Percentiles rank a stretch among this genome's conserved stretches.
Conservation (phyloP, 1,284 basidiomycete genomes). For the Apiotrichum mycotoxinovorans region DNA sequence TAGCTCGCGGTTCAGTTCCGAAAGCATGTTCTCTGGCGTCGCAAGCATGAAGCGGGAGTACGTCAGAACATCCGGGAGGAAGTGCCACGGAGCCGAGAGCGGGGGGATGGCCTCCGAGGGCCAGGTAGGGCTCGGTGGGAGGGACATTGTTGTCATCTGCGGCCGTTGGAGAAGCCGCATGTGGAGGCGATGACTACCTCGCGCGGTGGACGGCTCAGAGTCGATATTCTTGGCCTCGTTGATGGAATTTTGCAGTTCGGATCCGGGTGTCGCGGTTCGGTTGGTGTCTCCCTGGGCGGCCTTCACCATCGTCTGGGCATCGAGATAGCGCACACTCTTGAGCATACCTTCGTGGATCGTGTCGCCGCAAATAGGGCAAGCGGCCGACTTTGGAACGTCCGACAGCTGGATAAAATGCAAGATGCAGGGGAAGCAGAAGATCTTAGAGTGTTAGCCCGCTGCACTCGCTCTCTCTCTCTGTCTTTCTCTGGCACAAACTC, state of each 20-base stretch:
- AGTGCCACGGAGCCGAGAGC: slow-evolving; percentile 84
- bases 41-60: slow-evolving; percentile 97
- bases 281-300: slow-evolving; percentile 29
- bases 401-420: slow-evolving; percentile 85
- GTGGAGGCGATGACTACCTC: slow-evolving; percentile 53
- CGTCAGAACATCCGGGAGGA: slow-evolving; percentile 83
- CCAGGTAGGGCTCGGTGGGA: slow-evolving; percentile 89
- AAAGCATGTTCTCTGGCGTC: slow-evolving; percentile 74
- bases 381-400: slow-evolving; percentile 73
- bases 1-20: slow-evolving; percentile 70
- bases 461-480: no score
- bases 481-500: slow-evolving; percentile 48
- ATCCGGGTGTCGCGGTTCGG: not conserved
- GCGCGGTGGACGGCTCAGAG: slow-evolving; percentile 32
- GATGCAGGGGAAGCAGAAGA: slow-evolving; percentile 86
- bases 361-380: slow-evolving; percentile 95
- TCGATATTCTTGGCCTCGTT: slow-evolving; percentile 46
- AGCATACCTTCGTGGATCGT: slow-evolving; percentile 85
- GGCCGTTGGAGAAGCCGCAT: slow-evolving; percentile 92
- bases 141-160: slow-evolving; percentile 89
- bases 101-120: slow-evolving; percentile 86
- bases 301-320: slow-evolving; percentile 39
- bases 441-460: no score
- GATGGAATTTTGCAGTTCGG: slow-evolving; percentile 7
- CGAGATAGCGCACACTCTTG: slow-evolving; percentile 71